Evolutionary conservation across 1,284 basidiomycete genomes (phyloP), one percentile per base, ranked within the genome.

Genomic region (Agroathelia rolfsii): DNA sequence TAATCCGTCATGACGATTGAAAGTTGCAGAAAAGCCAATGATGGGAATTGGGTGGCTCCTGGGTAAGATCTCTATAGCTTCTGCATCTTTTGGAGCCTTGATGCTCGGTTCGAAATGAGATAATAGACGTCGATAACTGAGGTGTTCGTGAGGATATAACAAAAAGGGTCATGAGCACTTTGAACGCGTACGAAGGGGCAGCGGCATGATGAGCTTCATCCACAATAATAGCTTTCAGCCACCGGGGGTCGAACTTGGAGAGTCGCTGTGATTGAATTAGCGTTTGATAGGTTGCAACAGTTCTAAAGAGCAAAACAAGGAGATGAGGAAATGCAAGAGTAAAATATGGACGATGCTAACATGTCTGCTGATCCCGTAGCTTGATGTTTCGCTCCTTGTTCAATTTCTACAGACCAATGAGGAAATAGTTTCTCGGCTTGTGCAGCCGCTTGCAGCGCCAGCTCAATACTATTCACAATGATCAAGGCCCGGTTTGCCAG

Each of bases 131-230:
- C 83, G 75, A 53, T 92, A 93, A 14, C 84, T 87, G 34, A 14
- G 6, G 37, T 17, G 19, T 12, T 15, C n/a, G n/a, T 32, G 23
- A 16, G 4, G 21, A 18, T 34, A 17, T 36, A 24, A 23, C 19
- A 24, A 11, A 27, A 15, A 12, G 36, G 18, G 28, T 20, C 35
- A 18, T 23, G 15, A 37, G 12, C 21, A 35, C 0, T 25, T 25
- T 5, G 30, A 40, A 15, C 3, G 54, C 80, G 40, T 56, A 89
- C 79, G 89, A 90, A 15, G 80, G 76, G 3, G 92, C 85, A 15
- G 88, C 90, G 16, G 93, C 84, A 57, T 97, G 94, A 50, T 98
- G 94, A 0, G 94, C 93, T 56, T 95, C 90, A 47, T 94, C 90
- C 5, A 95, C 71, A 31, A 97, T 80, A 35, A 97, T 66, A 6